Percentiles rank a stretch among this genome's conserved stretches.
Evolutionary conservation across 306 rosid species (phyloP).

Genomic region (Pterocarpus macrocarpus): DNA sequence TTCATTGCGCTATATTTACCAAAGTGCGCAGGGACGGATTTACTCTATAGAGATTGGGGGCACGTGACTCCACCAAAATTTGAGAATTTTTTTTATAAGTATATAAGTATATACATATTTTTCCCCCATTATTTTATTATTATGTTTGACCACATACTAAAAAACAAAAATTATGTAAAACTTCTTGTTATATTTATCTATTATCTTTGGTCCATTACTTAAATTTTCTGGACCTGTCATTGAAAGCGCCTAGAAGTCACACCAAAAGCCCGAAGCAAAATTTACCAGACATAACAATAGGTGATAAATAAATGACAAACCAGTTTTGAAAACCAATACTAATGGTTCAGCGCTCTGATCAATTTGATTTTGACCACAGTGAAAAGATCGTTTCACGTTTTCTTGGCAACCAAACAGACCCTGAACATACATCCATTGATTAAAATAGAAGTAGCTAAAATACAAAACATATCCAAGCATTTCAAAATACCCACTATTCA

Average conservation of each 20-base stretch:
- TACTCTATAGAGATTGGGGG: too few relatives aligned
- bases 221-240: too few relatives aligned
- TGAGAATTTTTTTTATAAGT: too few relatives aligned
- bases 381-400: neutral
- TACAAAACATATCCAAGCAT: neutral
- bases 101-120: too few relatives aligned
- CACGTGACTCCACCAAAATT: too few relatives aligned
- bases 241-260: neutral
- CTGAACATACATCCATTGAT: neutral
- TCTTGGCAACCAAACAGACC: neutral
- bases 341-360: neutral
- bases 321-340: conserved; percentile 8
- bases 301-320: neutral
- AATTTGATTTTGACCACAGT: neutral
- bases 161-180: too few relatives aligned
- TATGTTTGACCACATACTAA: too few relatives aligned
- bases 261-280: conserved; percentile 10
- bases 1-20: neutral
- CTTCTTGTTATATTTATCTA: too few relatives aligned
- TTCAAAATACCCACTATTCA: neutral
- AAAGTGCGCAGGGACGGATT: too few relatives aligned
- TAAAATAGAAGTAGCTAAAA: neutral
- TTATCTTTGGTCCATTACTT: too few relatives aligned
- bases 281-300: neutral
- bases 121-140: too few relatives aligned